Evolutionary conservation across 164 flowering plant genomes (phyloP).

Genomic region (Platanus orientalis): DNA sequence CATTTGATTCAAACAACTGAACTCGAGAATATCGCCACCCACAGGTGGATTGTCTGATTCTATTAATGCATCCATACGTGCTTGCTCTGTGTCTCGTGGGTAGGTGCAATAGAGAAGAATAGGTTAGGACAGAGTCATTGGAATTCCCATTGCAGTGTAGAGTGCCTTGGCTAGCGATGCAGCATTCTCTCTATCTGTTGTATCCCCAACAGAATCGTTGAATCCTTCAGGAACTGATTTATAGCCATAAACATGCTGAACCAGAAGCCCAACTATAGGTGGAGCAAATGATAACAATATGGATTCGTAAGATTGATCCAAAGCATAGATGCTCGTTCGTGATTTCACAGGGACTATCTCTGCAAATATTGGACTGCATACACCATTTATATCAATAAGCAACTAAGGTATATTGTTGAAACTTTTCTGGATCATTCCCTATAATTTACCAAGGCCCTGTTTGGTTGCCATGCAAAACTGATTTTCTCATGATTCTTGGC

Average conservation of each 20-base stretch:
- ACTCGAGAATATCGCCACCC: conserved; percentile 19
- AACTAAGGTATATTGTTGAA: not conserved
- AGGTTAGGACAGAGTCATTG: conserved; percentile 70
- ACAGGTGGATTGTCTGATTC: conserved; percentile 28
- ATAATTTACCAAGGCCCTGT: no score
- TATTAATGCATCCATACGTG: conserved; percentile 60
- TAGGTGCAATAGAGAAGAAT: conserved; percentile 79
- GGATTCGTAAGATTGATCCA: conserved; percentile 86
- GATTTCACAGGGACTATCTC: conserved; percentile 91
- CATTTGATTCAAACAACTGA: conserved; percentile 25
- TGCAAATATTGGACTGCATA: conserved; percentile 88
- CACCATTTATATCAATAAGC: not conserved
- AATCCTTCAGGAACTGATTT: conserved; percentile 59
- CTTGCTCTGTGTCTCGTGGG: conserved; percentile 79
- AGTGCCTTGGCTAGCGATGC: conserved; percentile 80
- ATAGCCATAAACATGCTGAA: conserved; percentile 77
- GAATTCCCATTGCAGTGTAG: conserved; percentile 65
- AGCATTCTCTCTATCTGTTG: conserved; percentile 75
- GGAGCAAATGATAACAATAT: conserved; percentile 92
- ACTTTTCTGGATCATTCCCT: no score
- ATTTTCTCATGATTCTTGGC: no score
- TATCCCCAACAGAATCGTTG: conserved; percentile 39
- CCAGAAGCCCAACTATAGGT: conserved; percentile 72
- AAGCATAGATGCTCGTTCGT: conserved; percentile 82
- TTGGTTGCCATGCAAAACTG: no score